phyloP scores from a whole-genome alignment of 192 early-diverging fungal species.

The Gaertneriomyces sp. region DNA sequence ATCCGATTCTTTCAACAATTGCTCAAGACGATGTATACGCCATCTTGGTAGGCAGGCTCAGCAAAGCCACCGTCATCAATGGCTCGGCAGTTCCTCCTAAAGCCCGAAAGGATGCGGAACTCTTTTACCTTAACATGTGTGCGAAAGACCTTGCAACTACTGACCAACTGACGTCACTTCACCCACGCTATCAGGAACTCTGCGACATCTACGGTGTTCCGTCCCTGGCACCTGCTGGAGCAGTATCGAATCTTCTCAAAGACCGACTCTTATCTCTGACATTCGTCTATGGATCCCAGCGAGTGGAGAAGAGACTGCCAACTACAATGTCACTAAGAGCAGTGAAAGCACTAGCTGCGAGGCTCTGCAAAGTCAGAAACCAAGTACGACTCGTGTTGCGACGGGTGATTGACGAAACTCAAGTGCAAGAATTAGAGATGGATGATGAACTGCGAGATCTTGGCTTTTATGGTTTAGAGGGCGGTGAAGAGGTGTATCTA shows the following conservation, averaged over 20 bases:
- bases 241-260: slow-evolving; percentile 31
- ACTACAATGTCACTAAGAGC: slow-evolving; percentile 29
- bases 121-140: slow-evolving; percentile 35
- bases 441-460: slow-evolving; percentile 36
- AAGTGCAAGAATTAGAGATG: slow-evolving; percentile 14
- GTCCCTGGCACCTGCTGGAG: slow-evolving; percentile 22
- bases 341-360: slow-evolving; percentile 17
- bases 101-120: slow-evolving; percentile 35
- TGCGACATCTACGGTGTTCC: slow-evolving; percentile 26
- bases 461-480: slow-evolving; percentile 27
- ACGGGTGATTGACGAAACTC: not conserved
- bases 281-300: slow-evolving; percentile 9
- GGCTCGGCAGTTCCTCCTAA: slow-evolving; percentile 21
- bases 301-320: slow-evolving; percentile 28
- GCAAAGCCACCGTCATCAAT: slow-evolving; percentile 31
- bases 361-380: slow-evolving; percentile 16
- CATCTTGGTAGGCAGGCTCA: slow-evolving; percentile 27
- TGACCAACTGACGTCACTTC: slow-evolving; percentile 5
- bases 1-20: slow-evolving; percentile 27
- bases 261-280: slow-evolving; percentile 30
- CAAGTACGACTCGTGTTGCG: not conserved
- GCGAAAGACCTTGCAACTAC: slow-evolving; percentile 8
- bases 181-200: slow-evolving; percentile 37
- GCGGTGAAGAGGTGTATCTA: slow-evolving; percentile 10
- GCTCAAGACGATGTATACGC: slow-evolving; percentile 7